Evolutionary conservation across 2,329 filamentous ascomycete species (phyloP).

Genomic region (Alternaria triticimaculans): DNA sequence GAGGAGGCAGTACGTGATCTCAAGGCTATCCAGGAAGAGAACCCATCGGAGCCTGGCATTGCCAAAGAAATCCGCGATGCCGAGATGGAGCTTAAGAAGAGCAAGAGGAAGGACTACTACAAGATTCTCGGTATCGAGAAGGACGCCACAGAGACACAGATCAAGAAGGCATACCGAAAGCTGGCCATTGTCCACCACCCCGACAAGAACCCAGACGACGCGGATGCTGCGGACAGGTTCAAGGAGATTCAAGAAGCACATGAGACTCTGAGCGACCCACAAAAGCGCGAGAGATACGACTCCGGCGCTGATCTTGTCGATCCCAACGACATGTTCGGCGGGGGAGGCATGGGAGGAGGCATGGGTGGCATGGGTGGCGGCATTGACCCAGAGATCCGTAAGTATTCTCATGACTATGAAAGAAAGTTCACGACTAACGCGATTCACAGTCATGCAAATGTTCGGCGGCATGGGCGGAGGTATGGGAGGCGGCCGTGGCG

Average conservation of each 20-base stretch:
- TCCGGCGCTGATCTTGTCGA: constrained; percentile 91
- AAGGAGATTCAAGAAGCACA: constrained; percentile 98
- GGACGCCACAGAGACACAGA: constrained; percentile 80
- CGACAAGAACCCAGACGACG: constrained; percentile 93
- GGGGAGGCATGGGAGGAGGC: constrained; percentile 47
- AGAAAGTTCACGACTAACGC: constrained; percentile 5
- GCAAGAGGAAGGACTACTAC: constrained; percentile 97
- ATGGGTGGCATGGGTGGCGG: constrained; percentile 62
- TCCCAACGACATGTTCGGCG: constrained; percentile 82
- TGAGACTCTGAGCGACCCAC: constrained; percentile 90
- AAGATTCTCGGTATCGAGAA: constrained; percentile 92
- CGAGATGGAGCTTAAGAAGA: constrained; percentile 97
- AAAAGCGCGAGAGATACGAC: constrained; percentile 92
- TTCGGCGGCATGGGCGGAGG: constrained; percentile 58
- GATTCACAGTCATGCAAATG: constrained; percentile 45
- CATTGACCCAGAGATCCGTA: constrained; percentile 46
- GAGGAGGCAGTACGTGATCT: constrained; percentile 88
- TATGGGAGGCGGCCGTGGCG: constrained; percentile 53
- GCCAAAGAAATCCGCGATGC: constrained; percentile 86
- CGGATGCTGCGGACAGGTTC: constrained; percentile 85
- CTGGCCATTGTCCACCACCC: constrained; percentile 93
- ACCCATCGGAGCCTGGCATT: constrained; percentile 81
- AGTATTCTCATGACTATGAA: constrained; percentile 9
- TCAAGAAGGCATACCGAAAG: constrained; percentile 97
- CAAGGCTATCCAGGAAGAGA: constrained; percentile 83